A percentile compares a stretch with the other conserved stretches of the same genome.
Conservation (phyloP, 2,329 filamentous ascomycete species). For the Penicillium freii region DNA sequence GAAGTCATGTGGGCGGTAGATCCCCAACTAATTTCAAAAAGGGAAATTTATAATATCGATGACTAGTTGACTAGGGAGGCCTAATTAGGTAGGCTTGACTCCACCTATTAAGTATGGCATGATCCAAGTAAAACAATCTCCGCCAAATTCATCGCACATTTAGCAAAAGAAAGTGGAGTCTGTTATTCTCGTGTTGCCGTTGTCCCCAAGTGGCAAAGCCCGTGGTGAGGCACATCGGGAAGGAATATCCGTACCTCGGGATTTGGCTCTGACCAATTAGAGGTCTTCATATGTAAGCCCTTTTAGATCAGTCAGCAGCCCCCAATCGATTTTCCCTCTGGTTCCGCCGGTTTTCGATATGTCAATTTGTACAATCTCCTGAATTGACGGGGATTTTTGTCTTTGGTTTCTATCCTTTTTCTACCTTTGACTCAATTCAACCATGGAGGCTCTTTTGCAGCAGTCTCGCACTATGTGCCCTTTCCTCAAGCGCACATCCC, state of each 20-base stretch:
- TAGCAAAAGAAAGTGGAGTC: not conserved
- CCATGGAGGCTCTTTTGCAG: constrained; percentile 90
- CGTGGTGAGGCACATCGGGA: constrained; percentile 1
- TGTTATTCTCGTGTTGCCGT: too few species aligned
- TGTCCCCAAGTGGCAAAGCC: not conserved
- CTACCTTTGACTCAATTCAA: constrained; percentile 9
- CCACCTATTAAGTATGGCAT: not conserved
- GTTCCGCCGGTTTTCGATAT: not conserved
- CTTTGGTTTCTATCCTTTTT: not conserved
- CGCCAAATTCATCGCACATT: not conserved
- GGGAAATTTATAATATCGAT: too few species aligned
- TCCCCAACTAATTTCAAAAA: too few species aligned
- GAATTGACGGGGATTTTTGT: not conserved
- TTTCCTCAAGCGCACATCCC: constrained; percentile 92
- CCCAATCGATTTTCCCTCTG: constrained; percentile 5
- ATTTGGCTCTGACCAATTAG: not conserved
- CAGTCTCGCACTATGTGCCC: constrained; percentile 97
- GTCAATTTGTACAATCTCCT: not conserved
- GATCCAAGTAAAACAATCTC: not conserved
- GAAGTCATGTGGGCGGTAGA: not conserved
- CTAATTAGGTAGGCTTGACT: not conserved
- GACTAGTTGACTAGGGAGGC: not conserved
- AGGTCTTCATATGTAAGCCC: not conserved
- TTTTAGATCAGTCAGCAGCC: not conserved
- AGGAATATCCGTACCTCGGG: not conserved